These are phyloP conservation scores for Penicillium paxilli DNA, from an alignment of 495 filamentous ascomycete genomes.

Conservation along the genomic window DNA sequence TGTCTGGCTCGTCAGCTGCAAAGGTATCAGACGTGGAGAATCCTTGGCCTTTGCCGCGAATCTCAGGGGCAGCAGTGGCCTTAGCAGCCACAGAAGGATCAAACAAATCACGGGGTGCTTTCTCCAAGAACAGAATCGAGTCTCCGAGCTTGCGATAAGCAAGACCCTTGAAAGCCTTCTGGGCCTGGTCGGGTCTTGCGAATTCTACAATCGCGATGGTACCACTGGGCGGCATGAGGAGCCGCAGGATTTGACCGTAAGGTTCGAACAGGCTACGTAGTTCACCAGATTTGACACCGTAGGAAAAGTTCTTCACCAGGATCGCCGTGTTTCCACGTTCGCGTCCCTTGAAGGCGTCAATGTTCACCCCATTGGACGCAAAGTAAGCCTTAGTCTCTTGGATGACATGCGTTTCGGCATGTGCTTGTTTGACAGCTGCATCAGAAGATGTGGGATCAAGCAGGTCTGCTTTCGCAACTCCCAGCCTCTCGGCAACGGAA, in stretches of 20 bases:
- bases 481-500: constrained; percentile 81
- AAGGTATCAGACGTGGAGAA: constrained; percentile 58
- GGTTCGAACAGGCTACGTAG: constrained; percentile 51
- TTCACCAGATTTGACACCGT: constrained; percentile 65
- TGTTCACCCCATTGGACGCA: constrained; percentile 77
- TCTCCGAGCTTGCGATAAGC: constrained; percentile 90
- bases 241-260: constrained; percentile 65
- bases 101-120: constrained; percentile 85
- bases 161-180: constrained; percentile 75
- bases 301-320: constrained; percentile 92
- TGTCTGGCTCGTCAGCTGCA: constrained; percentile 51
- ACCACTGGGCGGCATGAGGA: constrained; percentile 89
- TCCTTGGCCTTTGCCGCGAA: constrained; percentile 44
- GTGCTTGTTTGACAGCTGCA: constrained; percentile 92
- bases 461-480: constrained; percentile 84
- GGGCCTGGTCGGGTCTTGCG: constrained; percentile 69
- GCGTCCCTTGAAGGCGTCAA: constrained; percentile 82
- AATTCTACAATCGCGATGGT: constrained; percentile 94
- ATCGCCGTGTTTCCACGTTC: constrained; percentile 85
- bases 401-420: constrained; percentile 94
- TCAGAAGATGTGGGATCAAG: constrained; percentile 92
- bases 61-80: constrained; percentile 23
- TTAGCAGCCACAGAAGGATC: constrained; percentile 33
- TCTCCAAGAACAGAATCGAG: constrained; percentile 89
- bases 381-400: constrained; percentile 96